phyloP scores from a whole-genome alignment of 2,329 filamentous ascomycete species.

The Acrodontium crateriforme region DNA sequence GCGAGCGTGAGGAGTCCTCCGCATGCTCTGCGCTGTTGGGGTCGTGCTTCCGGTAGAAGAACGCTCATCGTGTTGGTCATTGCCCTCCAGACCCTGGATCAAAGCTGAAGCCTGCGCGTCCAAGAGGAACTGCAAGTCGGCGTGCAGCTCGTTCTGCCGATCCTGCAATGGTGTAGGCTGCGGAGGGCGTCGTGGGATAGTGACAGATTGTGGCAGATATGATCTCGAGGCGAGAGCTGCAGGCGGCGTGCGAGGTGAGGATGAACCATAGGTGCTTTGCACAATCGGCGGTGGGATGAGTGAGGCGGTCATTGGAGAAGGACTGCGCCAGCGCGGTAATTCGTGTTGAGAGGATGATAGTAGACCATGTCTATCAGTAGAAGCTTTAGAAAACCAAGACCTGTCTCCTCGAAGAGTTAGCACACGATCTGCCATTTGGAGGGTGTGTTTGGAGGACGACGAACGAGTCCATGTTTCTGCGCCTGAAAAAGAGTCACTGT shows the following conservation, averaged over 20 bases:
- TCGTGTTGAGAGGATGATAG: constrained; percentile 13
- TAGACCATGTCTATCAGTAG: constrained; percentile 11
- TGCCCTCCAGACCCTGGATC: constrained; percentile 31
- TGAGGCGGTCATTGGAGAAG: constrained; percentile 19
- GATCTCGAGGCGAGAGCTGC: too few species aligned
- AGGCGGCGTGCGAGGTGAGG: constrained; percentile 2
- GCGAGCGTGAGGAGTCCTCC: constrained; percentile 18
- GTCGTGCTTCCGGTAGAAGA: constrained; percentile 37
- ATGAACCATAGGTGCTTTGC: constrained; percentile 15
- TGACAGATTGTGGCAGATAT: constrained; percentile 27
- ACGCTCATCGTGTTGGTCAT: constrained; percentile 25
- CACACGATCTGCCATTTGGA: too few species aligned
- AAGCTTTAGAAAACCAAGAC: constrained; percentile 16
- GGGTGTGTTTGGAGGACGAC: too few species aligned
- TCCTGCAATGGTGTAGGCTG: constrained; percentile 25
- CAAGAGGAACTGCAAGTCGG: constrained; percentile 43
- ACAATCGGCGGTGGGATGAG: constrained; percentile 24
- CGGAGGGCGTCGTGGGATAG: constrained; percentile 30
- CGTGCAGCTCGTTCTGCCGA: constrained; percentile 40
- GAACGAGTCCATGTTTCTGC: too few species aligned
- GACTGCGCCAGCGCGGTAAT: constrained; percentile 21
- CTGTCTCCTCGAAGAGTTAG: too few species aligned
- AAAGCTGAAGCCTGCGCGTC: constrained; percentile 48
- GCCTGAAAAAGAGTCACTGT: too few species aligned
- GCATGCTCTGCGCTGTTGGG: constrained; percentile 29